Base-by-base conservation (phyloP, 371 early-diverging fungal genomes). In the Mucor saturninus region DNA sequence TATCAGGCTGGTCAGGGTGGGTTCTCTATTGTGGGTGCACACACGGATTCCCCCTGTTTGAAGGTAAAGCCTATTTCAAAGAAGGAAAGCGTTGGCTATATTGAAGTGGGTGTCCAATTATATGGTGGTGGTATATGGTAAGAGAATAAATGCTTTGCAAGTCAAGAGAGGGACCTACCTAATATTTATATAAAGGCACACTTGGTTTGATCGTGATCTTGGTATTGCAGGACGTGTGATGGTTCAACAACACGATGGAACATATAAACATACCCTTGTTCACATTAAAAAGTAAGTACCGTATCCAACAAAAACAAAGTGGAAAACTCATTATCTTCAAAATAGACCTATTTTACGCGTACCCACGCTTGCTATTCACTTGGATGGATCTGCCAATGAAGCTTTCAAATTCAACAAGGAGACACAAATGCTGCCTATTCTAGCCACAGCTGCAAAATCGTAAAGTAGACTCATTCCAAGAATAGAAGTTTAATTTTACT, bases 151-250 rank as follows among this genome's bases (percentile, higher is more conserved):
- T 21, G 21, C 21, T 21, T 21, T 21, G 21, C 15, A 10, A 42
- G 4, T 6, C 10, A 45, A 5, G 13, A n/a, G 45, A 13, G 2
- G 31, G n/a, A 35, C 35, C 8, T 6, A 35, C 95, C 26, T 96
- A 97, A n/a, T 11, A 1, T 5, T 11, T 49, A 3, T 31, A 13
- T 38, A 7, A 15, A 90, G 95, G 97, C 93, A 97, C 73, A 95
- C 98, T 29, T 99, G 98, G 97, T 98, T 97, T 76, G 98, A 98
- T 76, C 89, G 98, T 58, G 96, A 97, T 76, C 79, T 98, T 56
- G 86, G 93, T 74, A 74, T 98, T 46, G 97, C 96, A 42, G 99
- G 99, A 35, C 90, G 96, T 39, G 94, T 96, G 13, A 78, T 98
- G 72, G 87, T 96, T 56, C 79, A 87, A 58, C 78, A 83, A 32